Conservation (phyloP, 148 eudicot genomes). For the Fagopyrum homotropicum region DNA sequence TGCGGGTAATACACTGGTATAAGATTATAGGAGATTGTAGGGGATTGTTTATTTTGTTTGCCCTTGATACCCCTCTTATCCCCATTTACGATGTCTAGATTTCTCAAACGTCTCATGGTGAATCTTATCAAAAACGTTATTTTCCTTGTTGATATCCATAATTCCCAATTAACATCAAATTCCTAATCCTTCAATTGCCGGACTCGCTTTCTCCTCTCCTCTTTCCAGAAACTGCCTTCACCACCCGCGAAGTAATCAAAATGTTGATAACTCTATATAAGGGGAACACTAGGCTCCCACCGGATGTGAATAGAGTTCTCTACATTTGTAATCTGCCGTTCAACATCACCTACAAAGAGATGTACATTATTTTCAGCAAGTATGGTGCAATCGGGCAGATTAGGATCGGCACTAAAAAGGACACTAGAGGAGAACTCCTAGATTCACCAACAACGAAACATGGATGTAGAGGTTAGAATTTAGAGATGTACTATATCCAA, state of each 20-base stretch:
- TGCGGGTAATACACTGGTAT: no score
- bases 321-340: slow-evolving; percentile 64
- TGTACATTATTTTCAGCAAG: slow-evolving; percentile 83
- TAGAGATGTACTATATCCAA: no score
- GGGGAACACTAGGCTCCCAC: slow-evolving; percentile 59
- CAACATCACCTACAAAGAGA: slow-evolving; percentile 78
- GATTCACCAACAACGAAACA: no score
- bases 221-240: background rate
- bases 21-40: no score
- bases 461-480: no score
- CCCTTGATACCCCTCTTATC: no score
- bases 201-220: background rate
- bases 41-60: no score
- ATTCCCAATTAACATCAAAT: background rate
- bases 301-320: slow-evolving; percentile 59
- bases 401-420: slow-evolving; percentile 61
- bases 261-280: slow-evolving; percentile 55
- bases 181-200: background rate
- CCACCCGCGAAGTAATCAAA: background rate
- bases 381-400: slow-evolving; percentile 78
- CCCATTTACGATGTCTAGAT: no score
- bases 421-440: slow-evolving; percentile 38
- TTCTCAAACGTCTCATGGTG: no score
- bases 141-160: no score
- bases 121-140: no score